Evolutionary conservation across 148 eudicot genomes (phyloP), one percentile per base, ranked within the genome.

Genomic region (Oxyria digyna): DNA sequence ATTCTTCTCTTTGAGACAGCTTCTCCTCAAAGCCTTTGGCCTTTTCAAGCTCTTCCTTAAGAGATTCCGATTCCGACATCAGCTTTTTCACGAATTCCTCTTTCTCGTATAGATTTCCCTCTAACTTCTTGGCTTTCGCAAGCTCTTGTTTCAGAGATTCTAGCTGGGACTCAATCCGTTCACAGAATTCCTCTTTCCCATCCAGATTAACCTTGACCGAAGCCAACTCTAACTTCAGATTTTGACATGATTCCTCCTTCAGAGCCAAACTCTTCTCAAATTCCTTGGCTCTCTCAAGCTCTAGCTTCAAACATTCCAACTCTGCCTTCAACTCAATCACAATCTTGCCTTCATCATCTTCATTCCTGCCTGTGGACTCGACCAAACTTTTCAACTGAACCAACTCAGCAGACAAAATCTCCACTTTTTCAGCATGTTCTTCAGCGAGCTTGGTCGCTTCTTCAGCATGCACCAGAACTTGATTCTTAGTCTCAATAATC

Each of bases 381-480:
- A 87, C 84, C 76, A 81, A 69, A 11, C 78, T 82, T 83, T 87
- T 89, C 80, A 92, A 70, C 42, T 73, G 83, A 6, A 62, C 78
- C 76, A 92, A 46, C 83, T 92, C 98, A 72, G 89, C 80, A 1
- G 91, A 83, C 32, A 92, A 80, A 21, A 66, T 62, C 55, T 81
- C 91, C 41, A 79, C 91, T 72, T 89, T 87, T 71, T 80, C 88
- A 12, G 83, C 91, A 62, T 89, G 91, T 76, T 76, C 79, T 78
- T 89, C 94, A 8, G 96, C 96, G 75, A 87, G 74, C 79, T 83
- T 92, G 31, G 91, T 83, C 29, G 89, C 94, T 74, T 92, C 98
- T 50, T 92, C 96, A 27, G 96, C 98, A 83, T 92, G 87, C 26
- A 46, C 77, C 31, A 92, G 87, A 35, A 96, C 96, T 80, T 81